Conservation (phyloP, 2,329 filamentous ascomycete species). For the Zarea fungicola region DNA sequence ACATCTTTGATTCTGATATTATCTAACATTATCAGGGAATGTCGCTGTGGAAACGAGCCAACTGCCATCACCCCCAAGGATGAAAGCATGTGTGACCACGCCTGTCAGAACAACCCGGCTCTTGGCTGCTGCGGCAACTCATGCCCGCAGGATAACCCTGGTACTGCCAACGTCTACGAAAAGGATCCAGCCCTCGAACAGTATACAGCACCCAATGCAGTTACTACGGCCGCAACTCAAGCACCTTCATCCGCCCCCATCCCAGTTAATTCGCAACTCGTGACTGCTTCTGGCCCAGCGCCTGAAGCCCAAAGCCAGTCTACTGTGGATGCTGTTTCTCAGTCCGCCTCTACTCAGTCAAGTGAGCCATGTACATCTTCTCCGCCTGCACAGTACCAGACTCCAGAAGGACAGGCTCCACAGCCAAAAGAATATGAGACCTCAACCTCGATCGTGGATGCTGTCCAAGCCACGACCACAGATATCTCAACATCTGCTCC, state of each 20-base stretch:
- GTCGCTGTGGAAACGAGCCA: conserved; percentile 30
- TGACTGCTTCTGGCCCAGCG: conserved; percentile 4
- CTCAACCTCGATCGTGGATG: conserved; percentile 14
- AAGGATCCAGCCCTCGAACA: conserved; percentile 13
- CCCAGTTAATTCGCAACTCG: conserved; percentile 5
- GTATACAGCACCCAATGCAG: conserved; percentile 8
- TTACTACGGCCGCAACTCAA: conserved; percentile 7
- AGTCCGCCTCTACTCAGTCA: background rate
- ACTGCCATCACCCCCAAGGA: conserved; percentile 23
- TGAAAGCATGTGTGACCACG: conserved; percentile 27
- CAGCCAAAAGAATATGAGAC: conserved; percentile 15
- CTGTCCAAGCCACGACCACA: conserved; percentile 7
- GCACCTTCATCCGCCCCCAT: conserved; percentile 7
- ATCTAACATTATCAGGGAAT: conserved; percentile 23
- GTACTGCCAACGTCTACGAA: conserved; percentile 29
- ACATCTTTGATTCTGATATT: too few species aligned
- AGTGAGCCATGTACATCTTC: background rate
- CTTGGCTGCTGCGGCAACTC: conserved; percentile 30
- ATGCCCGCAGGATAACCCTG: conserved; percentile 22
- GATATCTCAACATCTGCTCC: conserved; percentile 6
- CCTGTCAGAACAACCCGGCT: conserved; percentile 24
- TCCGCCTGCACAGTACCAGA: conserved; percentile 11
- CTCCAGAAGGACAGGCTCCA: conserved; percentile 11
- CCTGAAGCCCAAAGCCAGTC: conserved; percentile 6
- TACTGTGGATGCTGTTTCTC: conserved; percentile 2